Percentiles rank a stretch among this genome's conserved stretches.
Conservation (phyloP, 2,329 filamentous ascomycete species). For the Claviceps sp. region DNA sequence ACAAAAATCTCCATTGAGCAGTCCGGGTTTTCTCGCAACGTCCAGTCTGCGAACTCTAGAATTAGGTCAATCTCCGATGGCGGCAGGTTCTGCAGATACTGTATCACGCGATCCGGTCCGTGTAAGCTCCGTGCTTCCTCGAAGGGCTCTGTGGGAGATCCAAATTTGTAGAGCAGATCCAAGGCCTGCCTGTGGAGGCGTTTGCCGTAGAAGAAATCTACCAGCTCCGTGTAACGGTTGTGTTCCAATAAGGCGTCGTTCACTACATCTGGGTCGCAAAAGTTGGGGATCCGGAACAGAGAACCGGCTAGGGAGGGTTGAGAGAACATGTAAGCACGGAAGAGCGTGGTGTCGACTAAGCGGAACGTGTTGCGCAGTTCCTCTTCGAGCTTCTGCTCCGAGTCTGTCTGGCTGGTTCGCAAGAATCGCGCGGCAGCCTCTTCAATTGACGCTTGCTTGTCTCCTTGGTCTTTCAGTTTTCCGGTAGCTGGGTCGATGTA, state of each 20-base stretch:
- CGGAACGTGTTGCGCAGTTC: slow-evolving; percentile 65
- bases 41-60: slow-evolving; percentile 84
- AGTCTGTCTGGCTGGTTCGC: slow-evolving; percentile 30
- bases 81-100: slow-evolving; percentile 79
- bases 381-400: slow-evolving; percentile 50
- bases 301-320: slow-evolving; percentile 73
- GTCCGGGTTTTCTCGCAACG: slow-evolving; percentile 55
- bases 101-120: slow-evolving; percentile 72
- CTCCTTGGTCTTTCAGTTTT: slow-evolving; percentile 39
- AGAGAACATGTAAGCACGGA: slow-evolving; percentile 89
- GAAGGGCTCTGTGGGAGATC: slow-evolving; percentile 41
- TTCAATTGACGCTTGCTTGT: slow-evolving; percentile 30
- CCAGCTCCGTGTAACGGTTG: slow-evolving; percentile 79
- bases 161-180: slow-evolving; percentile 70
- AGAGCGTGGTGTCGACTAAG: slow-evolving; percentile 85
- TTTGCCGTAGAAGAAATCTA: slow-evolving; percentile 97
- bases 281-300: slow-evolving; percentile 90
- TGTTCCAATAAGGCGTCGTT: slow-evolving; percentile 84
- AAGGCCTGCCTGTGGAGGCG: slow-evolving; percentile 80
- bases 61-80: slow-evolving; percentile 83
- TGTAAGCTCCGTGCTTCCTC: slow-evolving; percentile 46
- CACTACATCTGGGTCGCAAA: slow-evolving; percentile 90
- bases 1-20: slow-evolving; percentile 87
- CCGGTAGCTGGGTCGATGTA: slow-evolving; percentile 50
- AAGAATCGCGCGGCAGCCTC: slow-evolving; percentile 44